Evolutionary conservation across 2,329 filamentous ascomycete species (phyloP).

Genomic region (Graphilbum fragrans): DNA sequence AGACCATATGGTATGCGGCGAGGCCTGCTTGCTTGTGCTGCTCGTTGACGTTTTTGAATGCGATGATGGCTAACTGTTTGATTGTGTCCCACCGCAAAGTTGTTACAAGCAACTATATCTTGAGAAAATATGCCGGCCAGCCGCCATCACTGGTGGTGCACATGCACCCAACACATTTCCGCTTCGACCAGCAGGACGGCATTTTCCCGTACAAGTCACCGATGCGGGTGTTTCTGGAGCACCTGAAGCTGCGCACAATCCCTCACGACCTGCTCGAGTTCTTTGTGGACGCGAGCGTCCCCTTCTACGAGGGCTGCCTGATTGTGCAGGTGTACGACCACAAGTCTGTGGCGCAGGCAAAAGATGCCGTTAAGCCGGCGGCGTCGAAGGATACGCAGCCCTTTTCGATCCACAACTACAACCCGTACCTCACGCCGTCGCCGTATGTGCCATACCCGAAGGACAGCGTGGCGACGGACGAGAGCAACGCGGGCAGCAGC

Average conservation of each 20-base stretch:
- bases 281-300: constrained; percentile 56
- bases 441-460: constrained; percentile 67
- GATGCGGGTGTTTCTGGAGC: constrained; percentile 71
- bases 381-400: constrained; percentile 49
- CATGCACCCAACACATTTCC: constrained; percentile 73
- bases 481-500: constrained; percentile 6
- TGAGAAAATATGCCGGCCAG: constrained; percentile 57
- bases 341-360: constrained; percentile 48
- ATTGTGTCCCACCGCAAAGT: too few relatives aligned
- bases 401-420: constrained; percentile 88
- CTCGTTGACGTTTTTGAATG: too few relatives aligned
- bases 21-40: too few relatives aligned
- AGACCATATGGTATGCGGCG: too few relatives aligned
- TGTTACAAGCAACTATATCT: constrained; percentile 61
- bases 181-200: constrained; percentile 87
- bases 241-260: constrained; percentile 63
- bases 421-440: constrained; percentile 80
- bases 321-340: constrained; percentile 94
- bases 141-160: constrained; percentile 80
- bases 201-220: constrained; percentile 87
- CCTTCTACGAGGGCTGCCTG: constrained; percentile 87
- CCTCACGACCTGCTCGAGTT: constrained; percentile 83
- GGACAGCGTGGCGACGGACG: constrained; percentile 22
- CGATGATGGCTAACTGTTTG: too few relatives aligned
- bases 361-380: constrained; percentile 42